These are phyloP conservation scores for Mortierella sp. DNA, from an alignment of 371 early-diverging fungal species.

Conservation along the genomic window DNA sequence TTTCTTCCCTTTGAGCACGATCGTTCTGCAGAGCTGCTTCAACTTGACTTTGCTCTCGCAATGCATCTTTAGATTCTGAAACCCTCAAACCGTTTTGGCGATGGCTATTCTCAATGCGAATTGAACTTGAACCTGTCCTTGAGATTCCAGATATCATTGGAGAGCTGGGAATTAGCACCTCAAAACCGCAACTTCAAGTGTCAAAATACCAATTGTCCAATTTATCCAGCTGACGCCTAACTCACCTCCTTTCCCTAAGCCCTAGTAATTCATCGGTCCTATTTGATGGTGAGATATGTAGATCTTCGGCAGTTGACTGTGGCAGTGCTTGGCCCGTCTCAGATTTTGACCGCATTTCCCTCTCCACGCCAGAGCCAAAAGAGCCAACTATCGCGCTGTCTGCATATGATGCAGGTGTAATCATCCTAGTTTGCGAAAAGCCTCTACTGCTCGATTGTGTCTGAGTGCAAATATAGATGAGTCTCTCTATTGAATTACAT, in stretches of 20 bases:
- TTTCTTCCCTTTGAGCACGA: conserved; percentile 45
- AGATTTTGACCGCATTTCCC: not conserved
- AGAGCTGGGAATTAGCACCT: not conserved
- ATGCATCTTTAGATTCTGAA: conserved; percentile 3
- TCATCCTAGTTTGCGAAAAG: conserved; percentile 18
- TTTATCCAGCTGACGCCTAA: not conserved
- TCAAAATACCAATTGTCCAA: not conserved
- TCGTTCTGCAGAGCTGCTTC: conserved; percentile 53
- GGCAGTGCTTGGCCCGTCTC: not conserved
- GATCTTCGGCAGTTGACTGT: not conserved
- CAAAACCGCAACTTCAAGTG: not conserved
- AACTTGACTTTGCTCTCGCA: conserved; percentile 32
- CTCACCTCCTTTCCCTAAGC: conserved; percentile 27
- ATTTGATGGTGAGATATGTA: not conserved
- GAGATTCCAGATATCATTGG: not conserved
- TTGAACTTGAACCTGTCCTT: not conserved
- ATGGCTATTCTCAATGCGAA: not conserved
- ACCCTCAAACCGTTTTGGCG: not conserved
- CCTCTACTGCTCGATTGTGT: not conserved
- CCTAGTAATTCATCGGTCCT: conserved; percentile 4
- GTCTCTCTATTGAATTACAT: not conserved
- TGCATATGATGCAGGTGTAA: not conserved
- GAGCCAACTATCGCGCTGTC: not conserved
- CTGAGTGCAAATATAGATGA: not conserved
- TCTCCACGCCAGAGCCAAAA: not conserved